phyloP scores from a whole-genome alignment of 139 green algal species.

The Tetraselmis striata region DNA sequence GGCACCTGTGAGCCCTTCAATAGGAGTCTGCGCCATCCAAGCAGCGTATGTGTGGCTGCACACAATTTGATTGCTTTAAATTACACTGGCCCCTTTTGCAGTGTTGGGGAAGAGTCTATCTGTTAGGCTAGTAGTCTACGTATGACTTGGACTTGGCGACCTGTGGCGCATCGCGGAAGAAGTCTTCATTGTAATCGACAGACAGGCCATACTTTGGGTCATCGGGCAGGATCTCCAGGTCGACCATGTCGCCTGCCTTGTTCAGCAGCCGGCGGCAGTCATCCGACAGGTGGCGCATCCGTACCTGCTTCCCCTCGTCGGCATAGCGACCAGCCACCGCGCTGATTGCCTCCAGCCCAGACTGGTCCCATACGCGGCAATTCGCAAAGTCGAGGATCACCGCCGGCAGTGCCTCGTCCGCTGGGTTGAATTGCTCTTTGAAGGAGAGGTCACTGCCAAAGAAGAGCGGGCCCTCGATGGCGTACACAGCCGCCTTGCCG shows the following conservation, averaged over 20 bases:
- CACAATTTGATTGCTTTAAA: too few species aligned
- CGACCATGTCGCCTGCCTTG: conserved; percentile 18
- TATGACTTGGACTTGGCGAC: too few species aligned
- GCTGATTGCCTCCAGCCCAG: conserved; percentile 13
- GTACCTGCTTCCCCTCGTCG: neutral
- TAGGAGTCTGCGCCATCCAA: too few species aligned
- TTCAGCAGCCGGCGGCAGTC: conserved; percentile 17
- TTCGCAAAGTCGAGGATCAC: conserved; percentile 23
- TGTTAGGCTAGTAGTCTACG: too few species aligned
- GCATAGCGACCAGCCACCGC: conserved; percentile 1
- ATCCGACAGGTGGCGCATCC: conserved; percentile 14
- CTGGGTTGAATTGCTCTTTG: conserved; percentile 7
- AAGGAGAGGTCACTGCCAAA: conserved; percentile 20
- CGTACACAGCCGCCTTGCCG: conserved; percentile 8
- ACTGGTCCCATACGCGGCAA: conserved; percentile 19
- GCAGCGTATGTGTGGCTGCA: too few species aligned
- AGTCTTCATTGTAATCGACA: conserved; percentile 15
- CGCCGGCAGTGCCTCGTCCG: neutral
- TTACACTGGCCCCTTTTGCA: too few species aligned
- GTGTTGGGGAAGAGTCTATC: too few species aligned
- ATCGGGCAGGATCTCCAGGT: conserved; percentile 19
- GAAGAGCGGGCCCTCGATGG: conserved; percentile 22
- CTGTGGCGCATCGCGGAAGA: too few species aligned
- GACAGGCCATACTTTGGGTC: conserved; percentile 22
- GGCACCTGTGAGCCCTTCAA: too few species aligned